phyloP scores from a whole-genome alignment of 768 basidiomycete species.

The Amanita pseudoporphyria region DNA sequence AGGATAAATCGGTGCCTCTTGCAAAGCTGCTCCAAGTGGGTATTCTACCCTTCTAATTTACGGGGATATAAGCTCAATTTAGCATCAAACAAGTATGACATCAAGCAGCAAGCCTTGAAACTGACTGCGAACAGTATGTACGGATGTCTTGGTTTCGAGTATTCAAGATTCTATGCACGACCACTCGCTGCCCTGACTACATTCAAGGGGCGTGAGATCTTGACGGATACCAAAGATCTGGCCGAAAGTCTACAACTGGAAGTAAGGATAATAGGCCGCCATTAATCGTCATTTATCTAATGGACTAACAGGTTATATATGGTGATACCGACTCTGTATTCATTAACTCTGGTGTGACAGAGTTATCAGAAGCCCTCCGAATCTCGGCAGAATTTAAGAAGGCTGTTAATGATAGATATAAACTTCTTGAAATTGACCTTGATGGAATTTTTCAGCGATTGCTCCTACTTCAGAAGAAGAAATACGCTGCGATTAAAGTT shows the following conservation, averaged over 20 bases:
- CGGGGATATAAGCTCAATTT: not conserved
- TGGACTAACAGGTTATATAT: constrained; percentile 75
- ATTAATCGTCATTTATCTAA: not conserved
- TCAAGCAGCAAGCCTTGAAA: constrained; percentile 95
- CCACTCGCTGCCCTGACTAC: constrained; percentile 97
- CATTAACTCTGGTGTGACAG: constrained; percentile 90
- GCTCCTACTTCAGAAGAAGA: constrained; percentile 94
- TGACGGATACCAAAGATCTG: constrained; percentile 87
- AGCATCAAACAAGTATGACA: constrained; percentile 62
- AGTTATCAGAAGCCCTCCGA: constrained; percentile 80
- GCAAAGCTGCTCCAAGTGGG: constrained; percentile 79
- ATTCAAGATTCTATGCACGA: constrained; percentile 92
- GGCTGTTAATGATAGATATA: constrained; percentile 92
- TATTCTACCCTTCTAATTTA: not conserved
- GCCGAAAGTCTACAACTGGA: constrained; percentile 87
- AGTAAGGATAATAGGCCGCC: constrained; percentile 35
- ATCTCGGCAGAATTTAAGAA: constrained; percentile 93
- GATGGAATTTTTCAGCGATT: constrained; percentile 92
- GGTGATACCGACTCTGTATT: constrained; percentile 99
- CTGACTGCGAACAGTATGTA: constrained; percentile 99
- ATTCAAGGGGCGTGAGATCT: constrained; percentile 94
- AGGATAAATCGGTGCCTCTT: constrained; percentile 62
- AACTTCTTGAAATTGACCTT: constrained; percentile 91
- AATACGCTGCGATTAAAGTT: constrained; percentile 95
- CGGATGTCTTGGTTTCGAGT: constrained; percentile 96